Evolutionary conservation across 2,329 filamentous ascomycete species (phyloP), one percentile per base, ranked within the genome.

Genomic region (Pestalotiopsis fici): DNA sequence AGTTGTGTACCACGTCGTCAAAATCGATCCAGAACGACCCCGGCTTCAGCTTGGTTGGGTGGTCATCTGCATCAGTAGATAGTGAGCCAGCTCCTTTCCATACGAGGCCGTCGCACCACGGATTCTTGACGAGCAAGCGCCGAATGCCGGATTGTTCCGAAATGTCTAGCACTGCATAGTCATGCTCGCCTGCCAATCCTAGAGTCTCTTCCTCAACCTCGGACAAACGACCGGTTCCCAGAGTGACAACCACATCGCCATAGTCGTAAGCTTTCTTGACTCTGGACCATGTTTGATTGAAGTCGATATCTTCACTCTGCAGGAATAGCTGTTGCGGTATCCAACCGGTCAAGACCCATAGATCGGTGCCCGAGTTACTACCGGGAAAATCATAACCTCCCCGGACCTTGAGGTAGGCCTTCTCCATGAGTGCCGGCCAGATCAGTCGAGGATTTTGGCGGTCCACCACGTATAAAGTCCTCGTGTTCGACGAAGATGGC

Each of bases 301-400:
- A 86, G 56, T 95, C 90, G 2, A 95, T 85, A 68, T 97, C 94
- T 70, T 96, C 92, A 71, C 92, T 90, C 75, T 97, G 94, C 1
- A 98, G 83, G 74, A 97, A 97, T 1, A 98, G 83, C 78, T 99
- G 96, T 79, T 99, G 95, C 0, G 96, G 96, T 62, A 99, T 94
- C 96, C 96, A 99, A 35, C 96, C 95, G 0, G 93, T 97, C 65
- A 99, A 81, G 1, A 97, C 91, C 89, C 93, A 97, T 3, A 99
- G 82, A 79, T 99, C 96, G 2, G 95, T 98, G 12, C 94, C 95
- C 0, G 95, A 98, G 78, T 98, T 98, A 75, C 96, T 98, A 7
- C 96, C 96, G 0, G 96, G 95, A 71, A 99, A 99, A 75, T 99
- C 95, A 77, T 99, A 99, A 39, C 96, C 96, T 31, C 96, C 96